phyloP scores from a whole-genome alignment of 495 filamentous ascomycete genomes.

The Annulohypoxylon stygium region DNA sequence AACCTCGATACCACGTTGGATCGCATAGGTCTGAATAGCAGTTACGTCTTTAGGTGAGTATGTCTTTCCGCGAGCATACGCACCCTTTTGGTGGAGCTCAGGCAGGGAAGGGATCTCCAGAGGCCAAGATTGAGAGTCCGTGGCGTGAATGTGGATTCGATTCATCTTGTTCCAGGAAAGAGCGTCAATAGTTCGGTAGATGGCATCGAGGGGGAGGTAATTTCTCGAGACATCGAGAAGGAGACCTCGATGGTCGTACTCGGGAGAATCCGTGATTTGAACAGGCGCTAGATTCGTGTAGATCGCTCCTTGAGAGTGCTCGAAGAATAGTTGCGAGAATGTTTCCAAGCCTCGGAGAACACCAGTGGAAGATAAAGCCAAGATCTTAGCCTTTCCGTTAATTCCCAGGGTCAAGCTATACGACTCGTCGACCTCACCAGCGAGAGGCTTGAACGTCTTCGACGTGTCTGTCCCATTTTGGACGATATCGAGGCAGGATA shows the following conservation, averaged over 20 bases:
- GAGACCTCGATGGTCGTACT: constrained; percentile 78
- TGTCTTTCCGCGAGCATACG: constrained; percentile 69
- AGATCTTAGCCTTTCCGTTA: constrained; percentile 69
- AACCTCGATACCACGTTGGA: constrained; percentile 75
- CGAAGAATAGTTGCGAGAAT: constrained; percentile 81
- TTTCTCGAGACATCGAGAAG: constrained; percentile 79
- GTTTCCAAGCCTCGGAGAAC: constrained; percentile 75
- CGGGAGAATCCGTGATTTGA: constrained; percentile 72
- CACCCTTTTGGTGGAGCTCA: constrained; percentile 74
- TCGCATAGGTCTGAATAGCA: constrained; percentile 75
- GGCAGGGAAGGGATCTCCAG: constrained; percentile 80
- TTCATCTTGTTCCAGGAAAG: constrained; percentile 84
- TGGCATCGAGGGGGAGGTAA: constrained; percentile 71
- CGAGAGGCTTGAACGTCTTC: constrained; percentile 68
- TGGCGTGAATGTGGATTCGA: constrained; percentile 80
- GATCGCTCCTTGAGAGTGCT: constrained; percentile 67
- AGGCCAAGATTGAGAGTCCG: constrained; percentile 88
- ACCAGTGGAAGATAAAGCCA: constrained; percentile 72
- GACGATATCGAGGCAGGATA: constrained; percentile 69
- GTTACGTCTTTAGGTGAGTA: constrained; percentile 74
- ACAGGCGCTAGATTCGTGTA: constrained; percentile 78
- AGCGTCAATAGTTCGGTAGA: constrained; percentile 78
- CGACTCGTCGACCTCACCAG: constrained; percentile 76
- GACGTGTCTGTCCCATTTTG: constrained; percentile 68
- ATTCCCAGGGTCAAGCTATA: constrained; percentile 72